A percentile compares a stretch with the other conserved stretches of the same genome.
phyloP scores from a whole-genome alignment of 306 rosid genomes.

The Rubus parviflorus region DNA sequence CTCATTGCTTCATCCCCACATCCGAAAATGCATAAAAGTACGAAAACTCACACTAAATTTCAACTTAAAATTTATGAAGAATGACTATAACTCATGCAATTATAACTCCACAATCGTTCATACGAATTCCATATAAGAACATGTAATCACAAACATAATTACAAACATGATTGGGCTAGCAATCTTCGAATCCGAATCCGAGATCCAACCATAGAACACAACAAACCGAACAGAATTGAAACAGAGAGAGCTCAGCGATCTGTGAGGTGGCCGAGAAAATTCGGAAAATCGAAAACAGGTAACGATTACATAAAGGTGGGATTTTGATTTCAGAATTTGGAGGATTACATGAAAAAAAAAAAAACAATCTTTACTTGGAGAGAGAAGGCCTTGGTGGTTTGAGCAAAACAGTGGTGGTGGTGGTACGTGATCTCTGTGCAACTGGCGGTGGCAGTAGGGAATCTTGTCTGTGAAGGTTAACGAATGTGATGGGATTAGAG shows the following conservation, averaged over 20 bases:
- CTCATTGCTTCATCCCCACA: background rate
- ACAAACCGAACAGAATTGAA: background rate
- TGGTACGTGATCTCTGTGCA: constrained; percentile 17
- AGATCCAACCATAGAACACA: constrained; percentile 12
- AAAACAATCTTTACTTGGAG: constrained; percentile 7
- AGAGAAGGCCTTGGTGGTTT: background rate
- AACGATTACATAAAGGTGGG: background rate
- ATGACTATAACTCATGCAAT: background rate
- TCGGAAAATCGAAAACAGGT: background rate
- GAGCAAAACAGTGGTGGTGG: background rate
- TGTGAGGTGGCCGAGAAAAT: background rate
- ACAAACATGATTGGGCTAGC: background rate
- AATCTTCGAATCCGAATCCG: constrained; percentile 18
- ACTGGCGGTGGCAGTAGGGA: background rate
- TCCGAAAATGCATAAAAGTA: background rate
- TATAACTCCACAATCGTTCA: background rate
- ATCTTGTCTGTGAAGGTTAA: background rate
- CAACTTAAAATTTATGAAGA: background rate
- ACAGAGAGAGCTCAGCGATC: constrained; percentile 2
- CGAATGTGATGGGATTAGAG: background rate
- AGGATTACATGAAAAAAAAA: background rate
- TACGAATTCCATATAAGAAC: background rate
- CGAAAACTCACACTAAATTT: constrained; percentile 1
- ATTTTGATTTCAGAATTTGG: constrained; percentile 4
- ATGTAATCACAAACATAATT: background rate